Evolutionary conservation across 2,329 filamentous ascomycete genomes (phyloP), one percentile per base, ranked within the genome.

Genomic region (Hymenoscyphus repandus): DNA sequence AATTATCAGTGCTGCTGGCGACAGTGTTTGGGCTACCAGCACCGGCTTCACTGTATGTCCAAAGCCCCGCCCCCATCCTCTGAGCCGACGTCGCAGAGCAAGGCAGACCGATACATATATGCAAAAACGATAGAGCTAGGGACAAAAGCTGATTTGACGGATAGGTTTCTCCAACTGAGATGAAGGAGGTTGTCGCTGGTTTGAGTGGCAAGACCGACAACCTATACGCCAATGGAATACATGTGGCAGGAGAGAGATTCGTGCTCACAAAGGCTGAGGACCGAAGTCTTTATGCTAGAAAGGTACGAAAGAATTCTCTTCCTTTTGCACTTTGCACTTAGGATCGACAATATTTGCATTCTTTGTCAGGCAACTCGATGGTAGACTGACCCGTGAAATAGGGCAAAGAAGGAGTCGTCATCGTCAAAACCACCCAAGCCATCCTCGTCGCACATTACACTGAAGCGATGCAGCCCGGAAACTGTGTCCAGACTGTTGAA

Each of bases 401-500:
- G 85, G 90, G 88, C 63, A 88, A 85, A 68, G 81, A 85, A 68
- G 93, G 93, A 59, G 73, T 96, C 64, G 77, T 86, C 67, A 81
- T 93, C 63, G 84, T 85, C 72, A 95, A 95, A 78, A 95, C 92
- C 64, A 85, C 79, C 66, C 86, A 95, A 73, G 89, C 90, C 62
- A 84, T 97, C 69, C 81, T 99, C 68, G 74, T 99, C 68, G 87
- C 83, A 62, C 90, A 96, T 76, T 90, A 97, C 78, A 78, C 77
- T 60, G 89, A 95, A 69, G 69, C 70, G 56, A 74, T 84, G 61
- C 77, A 87, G 69, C 88, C 87, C 47, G 84, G 88, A 67, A 85
- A 86, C 69, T 84, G 89, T 57, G 84, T 84, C 63, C 80, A 80
- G 68, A 88, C 87, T 45, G 87, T 95, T 60, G 88, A 92, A 75